Evolutionary conservation across 1,139 yeast genomes (phyloP).

Genomic region (Nakaseomyces kungkrabaensis): DNA sequence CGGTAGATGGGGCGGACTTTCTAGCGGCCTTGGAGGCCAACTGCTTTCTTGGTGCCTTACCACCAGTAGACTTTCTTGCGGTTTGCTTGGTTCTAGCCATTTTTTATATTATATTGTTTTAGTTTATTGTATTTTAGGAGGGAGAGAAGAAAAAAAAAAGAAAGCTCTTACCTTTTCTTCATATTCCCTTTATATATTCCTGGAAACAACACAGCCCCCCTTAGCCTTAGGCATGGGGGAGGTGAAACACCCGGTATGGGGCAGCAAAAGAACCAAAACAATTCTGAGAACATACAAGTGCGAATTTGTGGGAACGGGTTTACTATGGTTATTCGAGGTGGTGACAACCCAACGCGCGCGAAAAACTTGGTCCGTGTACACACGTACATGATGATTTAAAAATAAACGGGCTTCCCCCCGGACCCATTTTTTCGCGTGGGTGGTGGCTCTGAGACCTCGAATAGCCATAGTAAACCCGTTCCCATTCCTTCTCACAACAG

Average conservation of each 20-base stretch:
- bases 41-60: constrained; percentile 99
- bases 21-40: constrained; percentile 98
- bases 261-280: neutral
- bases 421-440: neutral
- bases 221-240: no score
- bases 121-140: neutral
- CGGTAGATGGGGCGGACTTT: constrained; percentile 95
- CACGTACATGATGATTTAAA: neutral
- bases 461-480: neutral
- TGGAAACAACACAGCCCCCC: no score
- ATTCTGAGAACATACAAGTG: neutral
- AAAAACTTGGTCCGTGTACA: neutral
- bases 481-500: neutral
- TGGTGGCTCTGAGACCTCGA: neutral
- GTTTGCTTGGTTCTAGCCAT: constrained; percentile 99
- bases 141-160: neutral
- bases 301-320: neutral
- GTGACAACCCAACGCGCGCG: neutral
- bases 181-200: no score
- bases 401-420: neutral
- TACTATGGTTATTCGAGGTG: neutral
- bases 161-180: no score
- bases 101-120: constrained; percentile 10
- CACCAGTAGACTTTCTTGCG: constrained; percentile 98
- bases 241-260: neutral